A percentile compares a stretch with the other conserved stretches of the same genome.
Conservation (phyloP, 345 rosid species). For the Ailanthus altissimus region DNA sequence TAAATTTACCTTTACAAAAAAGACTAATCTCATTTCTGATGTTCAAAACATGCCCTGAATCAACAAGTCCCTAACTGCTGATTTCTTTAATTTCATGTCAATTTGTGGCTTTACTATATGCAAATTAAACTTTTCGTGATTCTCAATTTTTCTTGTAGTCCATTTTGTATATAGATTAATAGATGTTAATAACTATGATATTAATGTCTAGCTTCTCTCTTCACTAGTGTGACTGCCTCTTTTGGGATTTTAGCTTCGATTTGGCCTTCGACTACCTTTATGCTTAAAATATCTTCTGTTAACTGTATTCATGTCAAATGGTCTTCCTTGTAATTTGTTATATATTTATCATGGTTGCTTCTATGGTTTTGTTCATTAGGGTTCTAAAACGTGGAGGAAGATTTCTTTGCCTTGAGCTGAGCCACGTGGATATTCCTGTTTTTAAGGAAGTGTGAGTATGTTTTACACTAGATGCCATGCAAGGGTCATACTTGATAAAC, state of each 20-base stretch:
- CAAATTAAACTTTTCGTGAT: neutral
- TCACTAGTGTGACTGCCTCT: neutral
- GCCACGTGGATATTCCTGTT: slow-evolving; percentile 83
- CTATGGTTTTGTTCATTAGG: slow-evolving; percentile 38
- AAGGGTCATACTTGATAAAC: neutral
- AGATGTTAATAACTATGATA: neutral
- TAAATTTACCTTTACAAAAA: neutral
- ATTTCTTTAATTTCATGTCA: neutral
- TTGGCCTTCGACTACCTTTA: neutral
- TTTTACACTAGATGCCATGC: neutral
- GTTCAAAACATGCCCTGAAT: neutral
- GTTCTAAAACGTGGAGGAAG: slow-evolving; percentile 92
- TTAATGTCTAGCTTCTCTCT: neutral
- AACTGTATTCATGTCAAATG: neutral
- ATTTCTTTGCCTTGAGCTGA: slow-evolving; percentile 91
- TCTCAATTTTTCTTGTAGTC: neutral
- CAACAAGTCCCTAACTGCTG: too few relatives aligned
- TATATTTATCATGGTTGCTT: neutral
- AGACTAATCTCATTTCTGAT: neutral
- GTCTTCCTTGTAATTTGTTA: neutral
- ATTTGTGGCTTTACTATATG: neutral
- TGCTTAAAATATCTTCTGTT: slow-evolving; percentile 1
- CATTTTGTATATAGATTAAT: neutral
- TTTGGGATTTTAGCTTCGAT: neutral
- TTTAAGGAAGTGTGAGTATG: slow-evolving; percentile 83